Conservation (phyloP, 164 flowering plant genomes). For the Vitis labrusca region DNA sequence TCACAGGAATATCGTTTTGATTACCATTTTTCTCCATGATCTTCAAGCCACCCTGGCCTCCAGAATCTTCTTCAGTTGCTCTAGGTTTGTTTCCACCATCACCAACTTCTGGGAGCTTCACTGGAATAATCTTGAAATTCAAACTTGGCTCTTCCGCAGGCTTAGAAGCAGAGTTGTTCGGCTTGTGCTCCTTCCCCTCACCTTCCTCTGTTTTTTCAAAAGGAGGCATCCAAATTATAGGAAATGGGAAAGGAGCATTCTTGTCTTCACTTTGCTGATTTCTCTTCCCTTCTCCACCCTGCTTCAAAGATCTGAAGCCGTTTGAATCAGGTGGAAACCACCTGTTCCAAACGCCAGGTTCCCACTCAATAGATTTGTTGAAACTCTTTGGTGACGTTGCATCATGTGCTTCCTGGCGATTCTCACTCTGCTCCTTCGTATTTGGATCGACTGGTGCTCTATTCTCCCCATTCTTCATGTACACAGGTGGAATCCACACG, state of each 20-base stretch:
- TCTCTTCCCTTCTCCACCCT: constrained; percentile 18
- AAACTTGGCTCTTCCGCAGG: constrained; percentile 6
- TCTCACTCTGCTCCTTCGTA: not conserved
- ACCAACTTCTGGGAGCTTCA: constrained; percentile 6
- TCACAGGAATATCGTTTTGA: constrained; percentile 26
- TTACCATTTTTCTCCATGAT: not conserved
- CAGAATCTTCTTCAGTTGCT: constrained; percentile 2
- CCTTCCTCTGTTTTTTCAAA: constrained; percentile 18
- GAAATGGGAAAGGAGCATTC: constrained; percentile 27
- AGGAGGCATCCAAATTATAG: constrained; percentile 53
- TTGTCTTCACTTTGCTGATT: constrained; percentile 16
- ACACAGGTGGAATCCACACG: constrained; percentile 53
- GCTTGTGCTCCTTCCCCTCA: constrained; percentile 13
- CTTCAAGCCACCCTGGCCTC: not conserved
- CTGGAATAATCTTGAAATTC: constrained; percentile 25
- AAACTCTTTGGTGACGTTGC: constrained; percentile 12
- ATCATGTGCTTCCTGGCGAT: not conserved
- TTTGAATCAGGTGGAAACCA: constrained; percentile 31
- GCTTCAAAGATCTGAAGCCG: constrained; percentile 13
- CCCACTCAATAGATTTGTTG: constrained; percentile 5
- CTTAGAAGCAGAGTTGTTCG: constrained; percentile 5
- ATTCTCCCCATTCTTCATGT: constrained; percentile 12
- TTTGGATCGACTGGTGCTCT: constrained; percentile 7
- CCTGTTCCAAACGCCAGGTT: constrained; percentile 20
- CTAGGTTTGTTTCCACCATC: constrained; percentile 3